Base-by-base conservation (phyloP, 176 grass and related monocot species). In the Chrysopogon serrulatus region DNA sequence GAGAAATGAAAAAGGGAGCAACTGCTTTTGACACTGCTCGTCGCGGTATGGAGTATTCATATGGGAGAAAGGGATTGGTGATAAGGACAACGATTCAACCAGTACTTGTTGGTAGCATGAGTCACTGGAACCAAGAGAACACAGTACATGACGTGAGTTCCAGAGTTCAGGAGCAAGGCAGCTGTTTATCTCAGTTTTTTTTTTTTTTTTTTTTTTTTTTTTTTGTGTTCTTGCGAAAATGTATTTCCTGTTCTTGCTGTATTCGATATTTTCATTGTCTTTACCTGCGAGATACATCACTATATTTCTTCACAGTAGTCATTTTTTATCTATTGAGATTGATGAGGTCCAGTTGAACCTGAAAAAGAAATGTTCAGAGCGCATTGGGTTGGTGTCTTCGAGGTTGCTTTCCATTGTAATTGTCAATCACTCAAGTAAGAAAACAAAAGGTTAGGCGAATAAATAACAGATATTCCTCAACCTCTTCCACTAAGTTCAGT, bases 51-150 rank as follows among this genome's bases (percentile, higher is more conserved):
- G 86, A 14, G 49, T 64, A 73, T 41, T 3, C 33, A 19, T 5
- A 79, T n/a, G 18, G 21, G 57, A 37, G 42, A 84, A 81, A 83
- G 53, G 41, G 57, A 73, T 65, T 10, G 81, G 37, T 44, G 86
- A 57, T 0, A 66, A 36, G 18, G 73, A 65, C 73, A 63, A 34
- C 5, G 26, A 72, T 53, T 36, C 28, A 16, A 30, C 66, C 61
- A 34, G 79, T 37, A 62, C 31, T 87, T 82, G 71, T 87, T 82
- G 79, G 6, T 83, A 62, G 41, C 80, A 54, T 72, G 33, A 72
- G 53, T 65, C 57, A 43, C 19, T 23, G 10, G 68, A 57, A 31
- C 34, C 16, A 26, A 42, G 12, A 28, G 43, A 56, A 21, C 56
- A 31, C 2, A 27, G 21, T 18, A 27, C 40, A 54, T 41, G 78